These are phyloP conservation scores for Penicillium sp. DNA, from an alignment of 2,329 filamentous ascomycete species.

Conservation along the genomic window DNA sequence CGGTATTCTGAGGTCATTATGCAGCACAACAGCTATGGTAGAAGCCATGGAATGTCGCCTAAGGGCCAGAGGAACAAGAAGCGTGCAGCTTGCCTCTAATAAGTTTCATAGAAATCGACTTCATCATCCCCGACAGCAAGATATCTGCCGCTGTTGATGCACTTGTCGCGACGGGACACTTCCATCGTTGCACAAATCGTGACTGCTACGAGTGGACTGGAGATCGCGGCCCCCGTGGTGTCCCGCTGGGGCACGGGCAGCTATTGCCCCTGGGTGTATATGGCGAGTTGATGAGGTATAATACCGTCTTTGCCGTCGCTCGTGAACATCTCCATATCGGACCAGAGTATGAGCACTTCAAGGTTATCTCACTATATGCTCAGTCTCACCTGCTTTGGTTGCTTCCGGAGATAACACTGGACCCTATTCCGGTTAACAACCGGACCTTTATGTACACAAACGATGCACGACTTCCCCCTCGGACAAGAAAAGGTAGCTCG, in stretches of 20 bases:
- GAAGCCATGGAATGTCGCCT: no score
- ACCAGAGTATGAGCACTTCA: background rate
- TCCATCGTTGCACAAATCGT: background rate
- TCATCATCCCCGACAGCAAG: background rate
- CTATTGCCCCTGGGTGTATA: no score
- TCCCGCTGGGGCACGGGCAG: no score
- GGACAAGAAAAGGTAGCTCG: background rate
- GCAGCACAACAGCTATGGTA: no score
- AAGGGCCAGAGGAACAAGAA: no score
- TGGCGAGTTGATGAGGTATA: background rate
- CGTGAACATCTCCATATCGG: background rate
- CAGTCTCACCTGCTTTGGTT: background rate
- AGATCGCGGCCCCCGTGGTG: no score
- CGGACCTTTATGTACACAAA: constrained; percentile 1
- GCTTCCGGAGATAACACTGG: background rate
- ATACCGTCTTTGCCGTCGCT: background rate
- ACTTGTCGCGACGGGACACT: background rate
- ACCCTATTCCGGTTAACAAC: background rate
- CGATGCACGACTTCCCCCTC: background rate
- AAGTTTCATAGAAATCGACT: background rate
- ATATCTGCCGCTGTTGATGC: background rate
- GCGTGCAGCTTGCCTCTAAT: no score
- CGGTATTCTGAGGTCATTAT: no score
- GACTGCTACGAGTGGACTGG: background rate
- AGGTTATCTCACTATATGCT: background rate